Percentiles rank a stretch among this genome's conserved stretches.
Evolutionary conservation across 164 flowering plant genomes (phyloP).

Genomic region (grape (Vitis vinifera)): DNA sequence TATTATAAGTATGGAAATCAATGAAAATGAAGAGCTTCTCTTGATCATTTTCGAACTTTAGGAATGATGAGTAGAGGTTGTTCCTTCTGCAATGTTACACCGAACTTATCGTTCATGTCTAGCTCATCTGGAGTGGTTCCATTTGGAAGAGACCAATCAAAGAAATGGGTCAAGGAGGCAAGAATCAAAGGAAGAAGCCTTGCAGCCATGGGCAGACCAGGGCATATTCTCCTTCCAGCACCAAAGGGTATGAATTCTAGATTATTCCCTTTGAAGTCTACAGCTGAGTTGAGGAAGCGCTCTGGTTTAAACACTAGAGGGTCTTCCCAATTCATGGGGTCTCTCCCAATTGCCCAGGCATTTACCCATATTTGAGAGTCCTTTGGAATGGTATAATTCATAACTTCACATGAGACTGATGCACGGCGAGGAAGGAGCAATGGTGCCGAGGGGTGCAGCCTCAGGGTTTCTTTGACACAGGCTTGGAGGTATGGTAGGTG

Average conservation of each 20-base stretch:
- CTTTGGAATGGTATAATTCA: slow-evolving; percentile 25
- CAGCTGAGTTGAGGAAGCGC: slow-evolving; percentile 1
- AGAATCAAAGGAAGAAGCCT: slow-evolving; percentile 12
- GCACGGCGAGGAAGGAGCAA: slow-evolving; percentile 20
- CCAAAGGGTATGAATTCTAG: slow-evolving; percentile 34
- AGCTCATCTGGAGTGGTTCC: slow-evolving; percentile 1
- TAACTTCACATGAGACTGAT: slow-evolving; percentile 9
- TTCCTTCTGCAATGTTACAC: slow-evolving; percentile 15
- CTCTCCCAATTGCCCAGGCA: slow-evolving; percentile 25
- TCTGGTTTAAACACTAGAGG: slow-evolving; percentile 14
- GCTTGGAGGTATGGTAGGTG: slow-evolving; percentile 18
- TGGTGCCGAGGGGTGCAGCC: slow-evolving; percentile 29
- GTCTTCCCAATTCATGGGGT: slow-evolving; percentile 18
- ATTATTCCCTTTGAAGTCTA: slow-evolving; percentile 18
- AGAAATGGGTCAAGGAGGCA: slow-evolving; percentile 15
- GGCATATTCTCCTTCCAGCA: slow-evolving; percentile 22
- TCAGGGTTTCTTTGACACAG: slow-evolving; percentile 4
- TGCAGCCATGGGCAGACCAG: slow-evolving; percentile 31
- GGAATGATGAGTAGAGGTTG: slow-evolving; percentile 17
- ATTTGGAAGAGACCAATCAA: slow-evolving; percentile 25
- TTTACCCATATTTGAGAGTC: slow-evolving; percentile 16
- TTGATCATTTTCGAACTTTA: neutral
- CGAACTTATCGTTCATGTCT: slow-evolving; percentile 20
- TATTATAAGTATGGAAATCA: no score
- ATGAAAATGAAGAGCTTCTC: neutral